These are phyloP conservation scores for Phialophora macrospora DNA, from an alignment of 2,329 filamentous ascomycete species.

Conservation along the genomic window DNA sequence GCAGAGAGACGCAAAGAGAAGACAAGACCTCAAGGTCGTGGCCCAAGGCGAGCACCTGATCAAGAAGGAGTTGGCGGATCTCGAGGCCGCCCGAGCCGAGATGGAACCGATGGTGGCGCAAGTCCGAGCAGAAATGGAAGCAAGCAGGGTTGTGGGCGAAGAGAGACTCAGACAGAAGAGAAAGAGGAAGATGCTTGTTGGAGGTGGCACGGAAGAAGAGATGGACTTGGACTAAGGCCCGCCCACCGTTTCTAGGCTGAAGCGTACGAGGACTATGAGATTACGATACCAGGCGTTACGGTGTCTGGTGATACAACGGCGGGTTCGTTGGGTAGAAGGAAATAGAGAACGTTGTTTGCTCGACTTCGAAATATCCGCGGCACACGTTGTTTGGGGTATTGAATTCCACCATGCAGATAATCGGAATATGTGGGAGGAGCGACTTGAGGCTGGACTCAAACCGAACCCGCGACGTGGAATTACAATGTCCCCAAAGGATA, in stretches of 20 bases:
- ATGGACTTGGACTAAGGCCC: conserved; percentile 53
- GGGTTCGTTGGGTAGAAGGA: neutral
- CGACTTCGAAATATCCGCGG: neutral
- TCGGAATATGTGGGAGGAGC: neutral
- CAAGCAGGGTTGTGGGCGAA: conserved; percentile 48
- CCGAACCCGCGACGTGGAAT: too few species aligned
- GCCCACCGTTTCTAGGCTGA: neutral
- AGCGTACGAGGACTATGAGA: conserved; percentile 17
- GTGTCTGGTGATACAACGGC: neutral
- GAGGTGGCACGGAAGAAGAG: conserved; percentile 52
- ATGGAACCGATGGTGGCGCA: conserved; percentile 41
- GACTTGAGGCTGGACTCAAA: neutral
- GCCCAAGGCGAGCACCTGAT: conserved; percentile 91
- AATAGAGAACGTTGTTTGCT: neutral
- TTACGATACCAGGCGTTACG: conserved; percentile 20
- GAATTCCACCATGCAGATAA: neutral
- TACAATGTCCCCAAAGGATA: too few species aligned
- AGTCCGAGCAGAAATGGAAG: conserved; percentile 41
- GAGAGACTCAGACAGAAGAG: conserved; percentile 51
- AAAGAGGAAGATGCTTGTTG: conserved; percentile 52
- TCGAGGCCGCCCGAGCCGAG: conserved; percentile 56
- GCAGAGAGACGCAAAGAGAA: conserved; percentile 73
- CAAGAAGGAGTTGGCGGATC: conserved; percentile 67
- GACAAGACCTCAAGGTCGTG: conserved; percentile 82
- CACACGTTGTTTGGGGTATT: neutral